Conservation (phyloP, 148 eudicot genomes). For the Vaccinium darrowii region DNA sequence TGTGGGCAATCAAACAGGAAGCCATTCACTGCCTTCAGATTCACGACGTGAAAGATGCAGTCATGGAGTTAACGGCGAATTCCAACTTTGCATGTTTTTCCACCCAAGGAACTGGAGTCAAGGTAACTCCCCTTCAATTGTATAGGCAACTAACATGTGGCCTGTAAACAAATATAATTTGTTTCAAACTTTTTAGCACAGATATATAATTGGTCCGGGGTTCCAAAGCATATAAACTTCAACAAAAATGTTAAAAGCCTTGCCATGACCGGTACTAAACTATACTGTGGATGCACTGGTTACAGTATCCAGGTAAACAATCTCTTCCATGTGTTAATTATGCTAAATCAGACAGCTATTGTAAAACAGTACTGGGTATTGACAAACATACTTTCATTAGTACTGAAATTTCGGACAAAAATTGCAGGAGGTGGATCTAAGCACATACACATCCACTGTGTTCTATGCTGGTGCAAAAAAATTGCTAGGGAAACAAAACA, state of each 20-base stretch:
- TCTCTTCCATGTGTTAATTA: neutral
- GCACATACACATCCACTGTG: conserved; percentile 24
- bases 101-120: conserved; percentile 48
- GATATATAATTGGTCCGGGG: conserved; percentile 51
- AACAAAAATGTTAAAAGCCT: conserved; percentile 43
- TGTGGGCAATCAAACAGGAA: conserved; percentile 55
- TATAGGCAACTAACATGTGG: neutral
- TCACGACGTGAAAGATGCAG: conserved; percentile 55
- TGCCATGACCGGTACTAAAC: conserved; percentile 31
- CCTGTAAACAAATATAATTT: neutral
- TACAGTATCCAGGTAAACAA: conserved; percentile 46
- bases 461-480: conserved; percentile 50
- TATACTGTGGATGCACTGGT: conserved; percentile 52
- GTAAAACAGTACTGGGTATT: neutral
- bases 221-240: conserved; percentile 44
- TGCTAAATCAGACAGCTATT: neutral
- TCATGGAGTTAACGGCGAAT: conserved; percentile 37
- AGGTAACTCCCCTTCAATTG: conserved; percentile 22
- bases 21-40: conserved; percentile 54
- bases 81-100: conserved; percentile 38
- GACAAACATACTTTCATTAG: neutral
- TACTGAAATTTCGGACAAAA: conserved; percentile 9
- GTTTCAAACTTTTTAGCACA: conserved; percentile 12
- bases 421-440: conserved; percentile 49
- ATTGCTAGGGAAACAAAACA: conserved; percentile 46